These are phyloP conservation scores for Thielaviopsis cerberus DNA, from an alignment of 2,329 filamentous ascomycete genomes.

Conservation along the genomic window DNA sequence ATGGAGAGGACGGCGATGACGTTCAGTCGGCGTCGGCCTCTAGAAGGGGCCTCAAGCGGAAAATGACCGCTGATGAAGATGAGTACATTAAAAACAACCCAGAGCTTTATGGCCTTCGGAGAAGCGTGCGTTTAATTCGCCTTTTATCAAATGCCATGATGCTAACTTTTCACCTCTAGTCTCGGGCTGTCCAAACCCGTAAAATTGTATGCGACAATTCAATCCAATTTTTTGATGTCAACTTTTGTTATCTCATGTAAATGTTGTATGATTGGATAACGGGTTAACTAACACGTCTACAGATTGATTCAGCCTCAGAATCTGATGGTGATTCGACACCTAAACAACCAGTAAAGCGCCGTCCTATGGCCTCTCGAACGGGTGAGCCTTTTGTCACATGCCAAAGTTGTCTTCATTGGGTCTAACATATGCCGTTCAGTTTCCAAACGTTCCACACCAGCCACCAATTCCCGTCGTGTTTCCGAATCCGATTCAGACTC, in stretches of 20 bases:
- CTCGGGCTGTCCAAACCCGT: conserved; percentile 38
- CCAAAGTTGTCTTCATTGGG: not conserved
- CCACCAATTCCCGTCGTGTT: conserved; percentile 24
- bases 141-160: not conserved
- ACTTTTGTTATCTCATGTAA: not conserved
- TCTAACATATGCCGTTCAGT: conserved; percentile 22
- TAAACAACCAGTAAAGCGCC: conserved; percentile 50
- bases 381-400: conserved; percentile 28
- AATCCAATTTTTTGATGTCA: not conserved
- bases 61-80: conserved; percentile 49
- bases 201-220: conserved; percentile 27
- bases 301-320: conserved; percentile 35
- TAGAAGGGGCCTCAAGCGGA: conserved; percentile 53
- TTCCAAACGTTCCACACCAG: conserved; percentile 40
- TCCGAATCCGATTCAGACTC: conserved; percentile 52
- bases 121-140: conserved; percentile 51
- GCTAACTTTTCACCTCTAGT: conserved; percentile 21
- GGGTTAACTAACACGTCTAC: not conserved
- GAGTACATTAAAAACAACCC: conserved; percentile 81
- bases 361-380: conserved; percentile 43
- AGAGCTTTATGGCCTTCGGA: conserved; percentile 79
- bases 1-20: conserved; percentile 14
- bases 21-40: conserved; percentile 52
- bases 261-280: not conserved
- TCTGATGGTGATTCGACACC: conserved; percentile 44